Evolutionary conservation across 75 land plant genomes (phyloP).

Genomic region (Pseudotsuga menziesii): DNA sequence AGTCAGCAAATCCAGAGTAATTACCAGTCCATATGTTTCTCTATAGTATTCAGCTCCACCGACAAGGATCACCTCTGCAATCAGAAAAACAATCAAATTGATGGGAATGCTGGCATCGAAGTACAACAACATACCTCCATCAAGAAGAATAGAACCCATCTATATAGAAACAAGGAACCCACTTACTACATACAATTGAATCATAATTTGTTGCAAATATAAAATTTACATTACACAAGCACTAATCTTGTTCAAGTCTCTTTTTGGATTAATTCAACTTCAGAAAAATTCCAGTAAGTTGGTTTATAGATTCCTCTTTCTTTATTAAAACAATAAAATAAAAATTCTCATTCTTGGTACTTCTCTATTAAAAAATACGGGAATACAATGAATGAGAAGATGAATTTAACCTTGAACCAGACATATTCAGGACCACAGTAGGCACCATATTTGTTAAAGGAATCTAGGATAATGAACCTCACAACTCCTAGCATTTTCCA

Average conservation of each 20-base stretch:
- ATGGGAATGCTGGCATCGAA: conserved; percentile 95
- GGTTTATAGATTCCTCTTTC: too few relatives aligned
- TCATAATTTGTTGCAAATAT: too few relatives aligned
- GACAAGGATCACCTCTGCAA: conserved; percentile 86
- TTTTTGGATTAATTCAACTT: too few relatives aligned
- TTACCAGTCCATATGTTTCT: conserved; percentile 73
- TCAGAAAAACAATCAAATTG: conserved; percentile 76
- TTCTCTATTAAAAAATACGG: too few relatives aligned
- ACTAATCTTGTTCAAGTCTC: too few relatives aligned
- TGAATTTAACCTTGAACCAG: conserved; percentile 97
- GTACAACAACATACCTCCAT: conserved; percentile 85
- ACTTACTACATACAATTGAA: too few relatives aligned
- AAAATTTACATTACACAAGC: too few relatives aligned
- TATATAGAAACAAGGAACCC: conserved; percentile 19
- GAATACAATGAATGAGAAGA: neutral
- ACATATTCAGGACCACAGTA: conserved; percentile 99
- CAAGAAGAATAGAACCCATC: conserved; percentile 97
- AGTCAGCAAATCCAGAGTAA: too few relatives aligned
- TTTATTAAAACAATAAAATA: too few relatives aligned
- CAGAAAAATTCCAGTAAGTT: too few relatives aligned
- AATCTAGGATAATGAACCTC: conserved; percentile 95
- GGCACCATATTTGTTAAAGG: conserved; percentile 96
- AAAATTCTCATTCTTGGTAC: too few relatives aligned
- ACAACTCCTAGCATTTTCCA: conserved; percentile 99
- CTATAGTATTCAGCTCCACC: conserved; percentile 99